Base-by-base conservation (phyloP, 2,329 filamentous ascomycete species). In the Alternaria dauci region DNA sequence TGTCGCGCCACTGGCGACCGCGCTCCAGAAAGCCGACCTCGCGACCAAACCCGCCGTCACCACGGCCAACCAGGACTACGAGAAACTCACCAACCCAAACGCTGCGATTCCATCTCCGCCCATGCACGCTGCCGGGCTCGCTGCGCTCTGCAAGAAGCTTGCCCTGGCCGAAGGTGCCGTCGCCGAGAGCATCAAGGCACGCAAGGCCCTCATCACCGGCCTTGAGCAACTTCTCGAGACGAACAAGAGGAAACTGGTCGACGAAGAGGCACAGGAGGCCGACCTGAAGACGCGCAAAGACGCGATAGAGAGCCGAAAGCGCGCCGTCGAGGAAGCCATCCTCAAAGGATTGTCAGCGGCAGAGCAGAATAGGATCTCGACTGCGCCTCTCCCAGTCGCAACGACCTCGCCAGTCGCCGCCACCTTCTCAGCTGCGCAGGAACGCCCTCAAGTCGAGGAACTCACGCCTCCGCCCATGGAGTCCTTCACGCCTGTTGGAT, bases 141-240 rank as follows among this genome's bases (percentile, higher is more conserved):
- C 92, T 66, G 91, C 92, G 3, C 84, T 99, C n/a, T 85, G 98
- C 55, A 97, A 95, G 81, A 91, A 89, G 7, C 85, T 99, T 18
- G 92, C 93, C 20, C 92, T 88, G 65, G 95, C 95, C 4, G 94
- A 99, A 79, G 92, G 88, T 55, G 93, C 94, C 0, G 91, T 98
- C 1, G 89, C 91, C 2, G 93, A 97, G 71, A 92, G 91, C 68
- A 92, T 99, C 75, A 94, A 94, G 75, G 92, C 93, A 2, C 89
- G 95, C 14, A 87, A 88, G 66, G 86, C 88, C 9, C 85, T 99
- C 28, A 89, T 98, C 38, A 85, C 87, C 28, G 93, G 89, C 1
- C 83, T 99, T 5, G 93, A 97, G 79, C 93, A 91, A 73, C 83
- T 98, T 12, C 84, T 98, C 1, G 88, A 90, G 55, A 86, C 86